phyloP scores from a whole-genome alignment of 2,329 filamentous ascomycete species.

The Fusarium compactum region DNA sequence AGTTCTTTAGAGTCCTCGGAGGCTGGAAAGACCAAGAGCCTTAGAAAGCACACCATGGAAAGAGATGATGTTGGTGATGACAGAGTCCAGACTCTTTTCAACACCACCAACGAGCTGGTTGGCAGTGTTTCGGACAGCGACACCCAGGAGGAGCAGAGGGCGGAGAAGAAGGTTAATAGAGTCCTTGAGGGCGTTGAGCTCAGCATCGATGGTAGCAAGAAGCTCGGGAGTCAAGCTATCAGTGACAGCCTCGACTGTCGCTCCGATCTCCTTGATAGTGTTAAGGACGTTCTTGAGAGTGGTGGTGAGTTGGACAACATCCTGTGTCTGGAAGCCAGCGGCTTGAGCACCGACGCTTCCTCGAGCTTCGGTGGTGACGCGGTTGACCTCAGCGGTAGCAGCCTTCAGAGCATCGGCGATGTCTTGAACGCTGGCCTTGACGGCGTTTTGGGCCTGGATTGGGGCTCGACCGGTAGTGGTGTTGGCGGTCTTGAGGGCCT shows the following conservation, averaged over 20 bases:
- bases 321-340: neutral
- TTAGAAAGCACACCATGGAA: rapidly evolving
- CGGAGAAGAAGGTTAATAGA: constrained; percentile 17
- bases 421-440: constrained; percentile 12
- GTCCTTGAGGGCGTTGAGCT: constrained; percentile 1
- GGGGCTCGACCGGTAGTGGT: neutral
- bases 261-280: neutral
- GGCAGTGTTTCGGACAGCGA: neutral
- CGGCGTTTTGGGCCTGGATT: neutral
- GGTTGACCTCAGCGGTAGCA: constrained; percentile 8
- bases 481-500: neutral
- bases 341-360: constrained; percentile 10
- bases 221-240: neutral
- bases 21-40: neutral
- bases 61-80: neutral
- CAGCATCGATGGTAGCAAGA: neutral
- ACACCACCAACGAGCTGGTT: neutral
- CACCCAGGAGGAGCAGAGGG: neutral
- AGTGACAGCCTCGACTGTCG: neutral
- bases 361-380: constrained; percentile 22
- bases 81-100: constrained; percentile 5
- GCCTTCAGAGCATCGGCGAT: neutral
- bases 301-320: constrained; percentile 3
- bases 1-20: neutral
- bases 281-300: neutral